Conservation (phyloP, 1,284 basidiomycete genomes). For the Cerrena zonata region DNA sequence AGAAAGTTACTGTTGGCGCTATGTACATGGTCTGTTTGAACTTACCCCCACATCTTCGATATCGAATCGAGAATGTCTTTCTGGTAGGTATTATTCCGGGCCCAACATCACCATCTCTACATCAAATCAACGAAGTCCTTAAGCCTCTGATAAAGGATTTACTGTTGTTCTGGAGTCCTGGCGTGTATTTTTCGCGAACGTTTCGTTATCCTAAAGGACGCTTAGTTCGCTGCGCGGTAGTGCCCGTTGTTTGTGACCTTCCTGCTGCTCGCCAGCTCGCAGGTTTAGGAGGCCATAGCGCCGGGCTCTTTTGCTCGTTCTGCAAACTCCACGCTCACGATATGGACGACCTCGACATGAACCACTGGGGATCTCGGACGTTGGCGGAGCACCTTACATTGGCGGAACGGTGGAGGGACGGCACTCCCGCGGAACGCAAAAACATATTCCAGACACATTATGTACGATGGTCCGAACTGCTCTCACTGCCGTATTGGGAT, state of each 20-base stretch:
- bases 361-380: not conserved
- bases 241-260: slow-evolving; percentile 3
- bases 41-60: slow-evolving; percentile 20
- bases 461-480: slow-evolving; percentile 31
- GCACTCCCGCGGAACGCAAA: not conserved
- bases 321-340: not conserved
- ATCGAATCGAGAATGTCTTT: slow-evolving; percentile 21
- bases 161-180: slow-evolving; percentile 13
- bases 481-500: slow-evolving; percentile 35
- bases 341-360: not conserved
- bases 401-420: not conserved
- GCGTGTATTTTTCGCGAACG: slow-evolving; percentile 11
- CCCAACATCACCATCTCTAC: slow-evolving; percentile 12
- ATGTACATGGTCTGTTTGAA: slow-evolving; percentile 16
- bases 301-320: not conserved
- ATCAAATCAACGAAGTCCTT: slow-evolving; percentile 19
- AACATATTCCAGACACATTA: slow-evolving; percentile 13
- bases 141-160: slow-evolving; percentile 19
- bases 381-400: not conserved
- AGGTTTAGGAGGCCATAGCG: not conserved
- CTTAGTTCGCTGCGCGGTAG: not conserved
- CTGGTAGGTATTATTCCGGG: slow-evolving; percentile 20
- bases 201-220: slow-evolving; percentile 4
- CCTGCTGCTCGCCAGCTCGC: not conserved
- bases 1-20: slow-evolving; percentile 12